These are phyloP conservation scores for Malassezia furfur DNA, from an alignment of 1,284 basidiomycete genomes.

Conservation along the genomic window DNA sequence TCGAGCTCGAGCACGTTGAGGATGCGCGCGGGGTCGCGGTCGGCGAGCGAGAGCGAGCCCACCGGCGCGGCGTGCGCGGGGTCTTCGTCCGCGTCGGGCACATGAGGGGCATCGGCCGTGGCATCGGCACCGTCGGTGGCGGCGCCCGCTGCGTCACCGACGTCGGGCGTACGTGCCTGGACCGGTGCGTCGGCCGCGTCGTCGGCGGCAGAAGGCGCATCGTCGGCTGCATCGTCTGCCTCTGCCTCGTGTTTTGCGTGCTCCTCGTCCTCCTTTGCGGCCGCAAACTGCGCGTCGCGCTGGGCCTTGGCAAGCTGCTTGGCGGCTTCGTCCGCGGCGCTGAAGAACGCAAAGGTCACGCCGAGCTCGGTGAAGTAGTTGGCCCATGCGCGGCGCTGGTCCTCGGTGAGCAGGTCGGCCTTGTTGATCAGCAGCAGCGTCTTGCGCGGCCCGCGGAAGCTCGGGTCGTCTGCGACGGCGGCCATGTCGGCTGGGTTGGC, in stretches of 20 bases:
- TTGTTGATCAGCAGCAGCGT: constrained; percentile 89
- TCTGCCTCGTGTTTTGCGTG: neutral
- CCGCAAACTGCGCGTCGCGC: constrained; percentile 53
- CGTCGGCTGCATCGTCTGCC: too few species aligned
- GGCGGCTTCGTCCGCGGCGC: constrained; percentile 78
- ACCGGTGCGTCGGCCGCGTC: too few species aligned
- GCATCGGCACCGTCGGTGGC: constrained; percentile 9
- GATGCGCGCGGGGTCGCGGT: constrained; percentile 65
- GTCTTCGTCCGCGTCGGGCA: neutral
- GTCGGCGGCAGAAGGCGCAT: too few species aligned
- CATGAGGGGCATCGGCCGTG: neutral
- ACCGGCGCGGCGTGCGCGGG: neutral
- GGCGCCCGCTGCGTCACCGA: constrained; percentile 13
- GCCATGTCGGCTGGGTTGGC: constrained; percentile 77
- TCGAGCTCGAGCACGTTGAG: constrained; percentile 83
- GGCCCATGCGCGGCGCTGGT: constrained; percentile 79
- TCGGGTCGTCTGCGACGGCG: constrained; percentile 58
- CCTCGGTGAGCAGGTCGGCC: constrained; percentile 76
- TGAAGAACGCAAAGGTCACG: constrained; percentile 88
- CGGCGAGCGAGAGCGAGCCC: neutral
- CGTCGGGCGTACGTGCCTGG: too few species aligned
- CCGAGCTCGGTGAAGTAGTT: constrained; percentile 78
- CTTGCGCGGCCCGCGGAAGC: constrained; percentile 56
- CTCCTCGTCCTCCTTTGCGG: constrained; percentile 37
- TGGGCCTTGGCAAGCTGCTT: constrained; percentile 54